Conservation (phyloP, 148 eudicot genomes). For the Rhododendron mucronatum region DNA sequence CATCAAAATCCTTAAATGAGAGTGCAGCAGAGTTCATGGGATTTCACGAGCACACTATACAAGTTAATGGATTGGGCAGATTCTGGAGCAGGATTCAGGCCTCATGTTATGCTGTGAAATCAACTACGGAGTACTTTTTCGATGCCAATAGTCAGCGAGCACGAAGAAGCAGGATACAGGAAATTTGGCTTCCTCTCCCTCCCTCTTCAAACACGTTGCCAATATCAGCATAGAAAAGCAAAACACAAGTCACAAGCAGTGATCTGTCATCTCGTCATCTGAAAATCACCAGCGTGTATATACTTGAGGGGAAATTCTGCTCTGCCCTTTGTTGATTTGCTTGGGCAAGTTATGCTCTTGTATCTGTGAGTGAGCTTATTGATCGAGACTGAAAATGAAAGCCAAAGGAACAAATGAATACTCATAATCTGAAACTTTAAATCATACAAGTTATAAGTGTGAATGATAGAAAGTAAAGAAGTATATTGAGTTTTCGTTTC, state of each 20-base stretch:
- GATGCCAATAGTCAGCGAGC: background rate
- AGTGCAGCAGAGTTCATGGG: background rate
- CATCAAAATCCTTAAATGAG: background rate
- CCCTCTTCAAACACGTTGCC: background rate
- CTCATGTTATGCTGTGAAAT: background rate
- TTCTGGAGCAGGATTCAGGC: background rate
- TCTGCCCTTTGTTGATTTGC: background rate
- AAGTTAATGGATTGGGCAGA: background rate
- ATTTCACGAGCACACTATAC: slow-evolving; percentile 8
- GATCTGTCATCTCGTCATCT: background rate
- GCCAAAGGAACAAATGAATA: background rate
- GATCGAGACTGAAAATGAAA: background rate
- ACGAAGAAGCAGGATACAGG: background rate
- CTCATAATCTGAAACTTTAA: background rate
- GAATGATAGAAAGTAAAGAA: background rate
- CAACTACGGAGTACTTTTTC: background rate
- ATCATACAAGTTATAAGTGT: background rate
- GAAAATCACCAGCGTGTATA: background rate
- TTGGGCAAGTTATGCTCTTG: background rate
- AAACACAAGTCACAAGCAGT: background rate
- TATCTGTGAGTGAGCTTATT: background rate
- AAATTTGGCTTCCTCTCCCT: background rate
- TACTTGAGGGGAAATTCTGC: background rate
- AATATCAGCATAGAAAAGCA: background rate
- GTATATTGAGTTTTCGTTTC: background rate